A percentile compares a stretch with the other conserved stretches of the same genome.
These are phyloP conservation scores for Neonothopanus nambi DNA, from an alignment of 1,284 basidiomycete species.

Conservation along the genomic window DNA sequence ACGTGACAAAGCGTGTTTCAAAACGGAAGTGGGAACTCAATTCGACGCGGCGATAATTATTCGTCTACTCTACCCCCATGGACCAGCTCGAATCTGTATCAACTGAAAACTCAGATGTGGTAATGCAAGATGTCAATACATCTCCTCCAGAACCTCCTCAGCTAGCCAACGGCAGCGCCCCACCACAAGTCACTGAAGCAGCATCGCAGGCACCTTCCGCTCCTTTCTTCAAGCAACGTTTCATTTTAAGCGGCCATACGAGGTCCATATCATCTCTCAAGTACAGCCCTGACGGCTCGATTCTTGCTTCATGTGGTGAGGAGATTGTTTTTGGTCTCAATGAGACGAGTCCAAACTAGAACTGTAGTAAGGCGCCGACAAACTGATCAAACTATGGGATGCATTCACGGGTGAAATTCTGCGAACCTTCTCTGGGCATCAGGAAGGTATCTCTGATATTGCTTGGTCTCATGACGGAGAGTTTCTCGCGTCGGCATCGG, in stretches of 20 bases:
- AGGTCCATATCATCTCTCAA: slow-evolving; percentile 75
- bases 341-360: slow-evolving; percentile 4
- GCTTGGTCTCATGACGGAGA: slow-evolving; percentile 84
- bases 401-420: slow-evolving; percentile 69
- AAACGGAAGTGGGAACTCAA: background rate
- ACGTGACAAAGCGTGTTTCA: background rate
- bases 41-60: no score
- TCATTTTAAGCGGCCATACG: slow-evolving; percentile 71
- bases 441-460: slow-evolving; percentile 85
- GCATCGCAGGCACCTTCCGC: background rate
- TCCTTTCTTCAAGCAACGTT: slow-evolving; percentile 42
- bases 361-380: slow-evolving; percentile 69
- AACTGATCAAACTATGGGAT: slow-evolving; percentile 78
- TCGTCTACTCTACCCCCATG: no score
- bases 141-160: background rate
- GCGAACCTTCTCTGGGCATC: slow-evolving; percentile 69
- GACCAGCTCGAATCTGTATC: slow-evolving; percentile 1
- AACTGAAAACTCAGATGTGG: slow-evolving; percentile 2
- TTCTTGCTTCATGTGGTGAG: slow-evolving; percentile 77
- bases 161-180: background rate
- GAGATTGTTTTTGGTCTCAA: slow-evolving; percentile 15
- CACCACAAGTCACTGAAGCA: background rate
- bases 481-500: slow-evolving; percentile 86
- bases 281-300: slow-evolving; percentile 75
- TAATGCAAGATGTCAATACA: slow-evolving; percentile 10